phyloP scores from a whole-genome alignment of 2,329 filamentous ascomycete species.

The Hymenoscyphus infarciens region DNA sequence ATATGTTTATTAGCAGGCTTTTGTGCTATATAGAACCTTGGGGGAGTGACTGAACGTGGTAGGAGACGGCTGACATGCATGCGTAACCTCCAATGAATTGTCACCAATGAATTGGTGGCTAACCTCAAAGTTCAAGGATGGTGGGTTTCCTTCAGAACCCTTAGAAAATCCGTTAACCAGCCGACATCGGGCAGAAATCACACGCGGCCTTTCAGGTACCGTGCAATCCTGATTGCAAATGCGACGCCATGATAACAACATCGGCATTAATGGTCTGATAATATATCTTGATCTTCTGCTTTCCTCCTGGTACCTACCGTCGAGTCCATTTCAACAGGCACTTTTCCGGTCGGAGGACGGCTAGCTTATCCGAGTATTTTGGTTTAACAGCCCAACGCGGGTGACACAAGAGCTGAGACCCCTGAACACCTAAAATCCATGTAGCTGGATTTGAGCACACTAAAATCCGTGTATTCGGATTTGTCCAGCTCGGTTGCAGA shows the following conservation, averaged over 20 bases:
- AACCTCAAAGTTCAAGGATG: neutral
- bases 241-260: no score
- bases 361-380: neutral
- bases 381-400: slow-evolving; percentile 1
- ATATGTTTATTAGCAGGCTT: neutral
- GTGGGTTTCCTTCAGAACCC: no score
- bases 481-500: slow-evolving; percentile 1
- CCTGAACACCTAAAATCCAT: neutral
- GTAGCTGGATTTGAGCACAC: neutral
- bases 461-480: slow-evolving; percentile 2
- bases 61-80: neutral
- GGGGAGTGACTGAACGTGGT: neutral
- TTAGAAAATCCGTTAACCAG: no score
- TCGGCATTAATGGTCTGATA: neutral
- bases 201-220: neutral
- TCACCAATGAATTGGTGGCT: no score
- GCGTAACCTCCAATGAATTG: neutral
- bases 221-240: slow-evolving; percentile 2
- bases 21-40: neutral
- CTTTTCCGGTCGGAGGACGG: neutral
- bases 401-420: slow-evolving; percentile 4
- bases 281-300: neutral
- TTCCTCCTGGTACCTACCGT: neutral
- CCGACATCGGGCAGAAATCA: no score
- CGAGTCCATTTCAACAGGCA: neutral